These are phyloP conservation scores for Bullera alba DNA, from an alignment of 768 basidiomycete genomes.

Conservation along the genomic window DNA sequence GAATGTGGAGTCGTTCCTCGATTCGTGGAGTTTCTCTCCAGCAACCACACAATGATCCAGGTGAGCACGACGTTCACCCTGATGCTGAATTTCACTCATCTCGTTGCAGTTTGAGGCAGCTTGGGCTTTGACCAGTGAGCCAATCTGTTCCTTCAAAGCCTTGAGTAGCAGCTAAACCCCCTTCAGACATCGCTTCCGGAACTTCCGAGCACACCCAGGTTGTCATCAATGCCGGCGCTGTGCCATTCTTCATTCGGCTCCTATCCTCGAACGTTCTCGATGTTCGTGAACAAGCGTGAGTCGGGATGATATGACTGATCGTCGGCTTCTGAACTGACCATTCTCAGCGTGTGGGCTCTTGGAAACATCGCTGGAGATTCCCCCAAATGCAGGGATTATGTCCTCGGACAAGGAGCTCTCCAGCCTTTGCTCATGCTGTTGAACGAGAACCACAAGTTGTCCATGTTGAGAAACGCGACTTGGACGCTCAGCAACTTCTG, in stretches of 20 bases:
- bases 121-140: slow-evolving; percentile 79
- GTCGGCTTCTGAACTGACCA: slow-evolving; percentile 1
- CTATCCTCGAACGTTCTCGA: slow-evolving; percentile 88
- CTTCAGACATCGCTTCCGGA: slow-evolving; percentile 77
- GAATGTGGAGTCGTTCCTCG: slow-evolving; percentile 94
- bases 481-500: slow-evolving; percentile 99
- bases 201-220: slow-evolving; percentile 98
- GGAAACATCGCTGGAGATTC: slow-evolving; percentile 99
- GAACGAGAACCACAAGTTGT: slow-evolving; percentile 96
- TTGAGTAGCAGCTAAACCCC: too few relatives aligned
- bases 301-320: neutral
- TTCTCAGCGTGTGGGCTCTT: slow-evolving; percentile 78
- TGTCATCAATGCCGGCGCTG: slow-evolving; percentile 87
- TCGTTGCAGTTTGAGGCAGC: slow-evolving; percentile 79
- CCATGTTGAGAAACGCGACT: slow-evolving; percentile 93
- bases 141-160: neutral
- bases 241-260: slow-evolving; percentile 94
- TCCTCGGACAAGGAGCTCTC: slow-evolving; percentile 85
- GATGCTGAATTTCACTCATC: neutral
- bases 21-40: slow-evolving; percentile 86
- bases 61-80: slow-evolving; percentile 28
- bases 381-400: slow-evolving; percentile 93
- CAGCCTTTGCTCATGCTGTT: slow-evolving; percentile 75
- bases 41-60: slow-evolving; percentile 51
- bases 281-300: slow-evolving; percentile 86